Evolutionary conservation across 1,284 basidiomycete genomes (phyloP), one percentile per base, ranked within the genome.

Genomic region (Phlebopus sp.): DNA sequence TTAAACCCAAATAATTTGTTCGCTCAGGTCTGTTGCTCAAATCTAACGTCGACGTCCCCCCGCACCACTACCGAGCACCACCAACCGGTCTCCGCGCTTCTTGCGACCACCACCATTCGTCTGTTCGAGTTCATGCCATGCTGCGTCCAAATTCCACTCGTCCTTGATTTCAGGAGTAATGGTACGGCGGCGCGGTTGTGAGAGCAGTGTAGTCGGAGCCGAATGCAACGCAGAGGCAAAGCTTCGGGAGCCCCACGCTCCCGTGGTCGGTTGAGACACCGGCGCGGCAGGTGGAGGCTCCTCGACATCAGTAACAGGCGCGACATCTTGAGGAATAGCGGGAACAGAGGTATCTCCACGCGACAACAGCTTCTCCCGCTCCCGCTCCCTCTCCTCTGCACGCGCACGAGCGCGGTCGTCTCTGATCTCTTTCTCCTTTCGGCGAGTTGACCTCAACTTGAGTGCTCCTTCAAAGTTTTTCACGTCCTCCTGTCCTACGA

Each of bases 381-480:
- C 87, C 49, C 76, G 74, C 60, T 90, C 89, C 58, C 75, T 76
- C 64, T 90, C 88, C 64, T 96, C 92, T n/a, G 87, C 90, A 14
- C 81, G 74, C 0, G 72, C 72, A 44, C 84, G 84, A 1, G 92
- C 92, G 36, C 83, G 77, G 60, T 96, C 92, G 62, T 97, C 94
- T 61, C 85, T 88, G 62, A 77, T 76, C 34, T 75, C 81, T 64
- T 87, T 87, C 65, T 93, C 91, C 61, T 82, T 81, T 48, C 92
- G 76, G 55, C 85, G 79, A n/a, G 77, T 65, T 1, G 82, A 75
- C n/a, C 93, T 81, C 62, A 81, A 78, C 68, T 82, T 86, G 49
- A 96, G 72, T 19, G 89, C 78, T 4, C 80, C 81, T 59, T 92
- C 90, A 59, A 95, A 97, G 49, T 78, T 82, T 67, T 79, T 85